Conservation (phyloP, 495 filamentous ascomycete species). For the Viridothelium virens region DNA sequence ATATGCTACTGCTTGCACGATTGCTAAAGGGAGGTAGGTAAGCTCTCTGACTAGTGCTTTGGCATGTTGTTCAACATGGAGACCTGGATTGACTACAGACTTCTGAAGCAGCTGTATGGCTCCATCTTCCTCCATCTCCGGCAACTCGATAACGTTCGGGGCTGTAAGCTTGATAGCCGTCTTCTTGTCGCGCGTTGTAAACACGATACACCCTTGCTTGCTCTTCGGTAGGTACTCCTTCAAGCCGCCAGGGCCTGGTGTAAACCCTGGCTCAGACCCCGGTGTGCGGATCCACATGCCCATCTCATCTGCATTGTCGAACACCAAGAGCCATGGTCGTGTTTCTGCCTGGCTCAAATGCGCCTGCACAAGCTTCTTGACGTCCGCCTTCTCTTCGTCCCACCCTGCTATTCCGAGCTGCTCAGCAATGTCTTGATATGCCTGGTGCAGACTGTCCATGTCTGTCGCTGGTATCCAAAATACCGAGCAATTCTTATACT, state of each 20-base stretch:
- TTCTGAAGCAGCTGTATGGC: constrained; percentile 29
- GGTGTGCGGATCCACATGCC: constrained; percentile 15
- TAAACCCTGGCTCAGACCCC: constrained; percentile 7
- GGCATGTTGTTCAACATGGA: neutral
- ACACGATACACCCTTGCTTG: constrained; percentile 20
- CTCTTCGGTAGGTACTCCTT: constrained; percentile 23
- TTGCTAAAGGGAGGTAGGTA: constrained; percentile 41
- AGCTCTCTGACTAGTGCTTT: neutral
- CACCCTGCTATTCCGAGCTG: neutral
- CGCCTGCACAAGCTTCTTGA: constrained; percentile 25
- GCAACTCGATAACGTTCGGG: constrained; percentile 18
- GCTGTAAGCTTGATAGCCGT: neutral
- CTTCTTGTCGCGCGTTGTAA: constrained; percentile 22
- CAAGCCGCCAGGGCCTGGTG: neutral
- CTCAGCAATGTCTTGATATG: neutral
- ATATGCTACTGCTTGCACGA: constrained; percentile 42
- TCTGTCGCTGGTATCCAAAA: constrained; percentile 35
- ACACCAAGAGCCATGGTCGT: constrained; percentile 33
- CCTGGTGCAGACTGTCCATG: constrained; percentile 6
- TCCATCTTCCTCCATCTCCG: constrained; percentile 17
- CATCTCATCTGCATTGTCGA: constrained; percentile 37
- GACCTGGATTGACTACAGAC: constrained; percentile 19
- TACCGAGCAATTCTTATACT: constrained; percentile 25
- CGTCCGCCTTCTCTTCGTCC: constrained; percentile 13
- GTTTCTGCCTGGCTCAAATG: constrained; percentile 21